These are phyloP conservation scores for Didymellaceae sp. DNA, from an alignment of 2,329 filamentous ascomycete species.

Conservation along the genomic window DNA sequence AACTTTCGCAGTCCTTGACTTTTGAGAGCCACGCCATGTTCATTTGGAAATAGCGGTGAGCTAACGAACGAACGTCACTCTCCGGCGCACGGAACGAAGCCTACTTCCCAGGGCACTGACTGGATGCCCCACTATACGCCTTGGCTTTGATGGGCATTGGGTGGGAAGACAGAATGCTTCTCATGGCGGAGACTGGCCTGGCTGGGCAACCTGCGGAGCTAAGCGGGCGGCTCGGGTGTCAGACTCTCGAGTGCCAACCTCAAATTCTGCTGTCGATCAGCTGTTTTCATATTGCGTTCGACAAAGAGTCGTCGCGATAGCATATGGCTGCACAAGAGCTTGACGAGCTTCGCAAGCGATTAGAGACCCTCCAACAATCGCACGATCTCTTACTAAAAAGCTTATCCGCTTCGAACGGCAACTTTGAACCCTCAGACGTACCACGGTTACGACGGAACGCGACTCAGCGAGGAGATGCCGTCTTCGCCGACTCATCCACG, in stretches of 20 bases:
- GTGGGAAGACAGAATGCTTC: slow-evolving; percentile 12
- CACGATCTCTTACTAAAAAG: slow-evolving; percentile 40
- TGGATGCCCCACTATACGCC: slow-evolving; percentile 17
- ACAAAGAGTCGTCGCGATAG: slow-evolving; percentile 11
- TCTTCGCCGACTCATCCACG: slow-evolving; percentile 44
- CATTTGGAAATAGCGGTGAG: slow-evolving; percentile 35
- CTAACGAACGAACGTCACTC: slow-evolving; percentile 14
- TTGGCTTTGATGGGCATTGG: slow-evolving; percentile 28
- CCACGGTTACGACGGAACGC: slow-evolving; percentile 30
- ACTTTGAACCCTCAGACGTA: slow-evolving; percentile 34
- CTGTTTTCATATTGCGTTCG: slow-evolving; percentile 9
- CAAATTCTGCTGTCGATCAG: slow-evolving; percentile 5
- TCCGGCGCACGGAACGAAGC: slow-evolving; percentile 13
- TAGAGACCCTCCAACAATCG: slow-evolving; percentile 42
- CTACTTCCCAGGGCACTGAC: slow-evolving; percentile 7
- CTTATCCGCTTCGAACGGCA: slow-evolving; percentile 37
- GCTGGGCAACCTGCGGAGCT: slow-evolving; percentile 28
- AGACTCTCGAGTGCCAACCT: slow-evolving; percentile 11
- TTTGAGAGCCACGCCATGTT: slow-evolving; percentile 8
- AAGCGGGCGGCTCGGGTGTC: slow-evolving; percentile 23
- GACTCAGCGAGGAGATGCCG: slow-evolving; percentile 33
- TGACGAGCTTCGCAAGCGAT: slow-evolving; percentile 42
- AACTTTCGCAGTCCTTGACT: not conserved
- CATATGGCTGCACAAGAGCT: slow-evolving; percentile 38
- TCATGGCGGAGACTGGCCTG: slow-evolving; percentile 17